A percentile compares a stretch with the other conserved stretches of the same genome.
Conservation (phyloP, 1,139 yeast genomes). For the Yamadazyma sp. region DNA sequence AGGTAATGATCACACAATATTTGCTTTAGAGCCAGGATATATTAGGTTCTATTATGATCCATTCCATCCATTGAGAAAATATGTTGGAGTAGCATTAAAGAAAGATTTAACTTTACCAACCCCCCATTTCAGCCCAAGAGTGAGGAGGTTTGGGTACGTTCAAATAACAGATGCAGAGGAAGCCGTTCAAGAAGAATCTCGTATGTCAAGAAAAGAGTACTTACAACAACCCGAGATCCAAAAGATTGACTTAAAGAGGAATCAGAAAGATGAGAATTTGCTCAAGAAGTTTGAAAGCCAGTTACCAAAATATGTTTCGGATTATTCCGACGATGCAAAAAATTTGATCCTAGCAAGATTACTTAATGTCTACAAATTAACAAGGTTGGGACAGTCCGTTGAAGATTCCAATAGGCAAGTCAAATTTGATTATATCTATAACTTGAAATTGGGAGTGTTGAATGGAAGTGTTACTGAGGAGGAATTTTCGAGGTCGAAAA, state of each 20-base stretch:
- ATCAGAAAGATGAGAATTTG: constrained; percentile 26
- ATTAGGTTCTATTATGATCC: constrained; percentile 92
- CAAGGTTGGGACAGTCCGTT: constrained; percentile 25
- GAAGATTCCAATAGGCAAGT: constrained; percentile 62
- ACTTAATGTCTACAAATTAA: constrained; percentile 37
- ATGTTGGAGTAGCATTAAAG: constrained; percentile 81
- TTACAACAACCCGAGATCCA: constrained; percentile 51
- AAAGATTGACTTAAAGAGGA: constrained; percentile 30
- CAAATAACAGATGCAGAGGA: constrained; percentile 49
- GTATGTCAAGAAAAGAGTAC: constrained; percentile 62
- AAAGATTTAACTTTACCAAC: constrained; percentile 71
- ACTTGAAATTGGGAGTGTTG: constrained; percentile 41
- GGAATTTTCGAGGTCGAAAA: constrained; percentile 22
- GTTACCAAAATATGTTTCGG: constrained; percentile 18
- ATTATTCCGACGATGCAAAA: background rate
- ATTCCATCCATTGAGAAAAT: constrained; percentile 91
- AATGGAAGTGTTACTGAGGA: constrained; percentile 39
- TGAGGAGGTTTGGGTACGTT: constrained; percentile 79
- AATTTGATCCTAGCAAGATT: constrained; percentile 36
- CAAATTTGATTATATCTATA: constrained; percentile 50
- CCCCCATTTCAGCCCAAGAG: constrained; percentile 84
- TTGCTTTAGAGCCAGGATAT: constrained; percentile 88
- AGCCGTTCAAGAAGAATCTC: constrained; percentile 57
- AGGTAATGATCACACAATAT: constrained; percentile 92
- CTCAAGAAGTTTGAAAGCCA: constrained; percentile 18